Evolutionary conservation across 2,329 filamentous ascomycete genomes (phyloP), one percentile per base, ranked within the genome.

Genomic region (Fusarium sp.): DNA sequence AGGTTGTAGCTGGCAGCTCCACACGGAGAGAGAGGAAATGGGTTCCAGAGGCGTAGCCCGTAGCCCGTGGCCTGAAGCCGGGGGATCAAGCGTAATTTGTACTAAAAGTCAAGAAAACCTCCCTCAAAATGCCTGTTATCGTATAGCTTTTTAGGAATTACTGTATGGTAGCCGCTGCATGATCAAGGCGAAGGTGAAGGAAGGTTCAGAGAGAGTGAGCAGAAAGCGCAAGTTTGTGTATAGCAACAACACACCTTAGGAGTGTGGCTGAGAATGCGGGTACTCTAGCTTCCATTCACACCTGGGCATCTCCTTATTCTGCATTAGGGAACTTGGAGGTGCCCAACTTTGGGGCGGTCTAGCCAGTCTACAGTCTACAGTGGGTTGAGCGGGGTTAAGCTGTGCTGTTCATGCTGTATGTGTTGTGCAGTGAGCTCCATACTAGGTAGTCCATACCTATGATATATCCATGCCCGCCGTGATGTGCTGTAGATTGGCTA

Each of bases 261-360:
- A 61, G 48, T 71, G 71, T 73, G 72, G 72, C 71, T 74, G 68
- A 72, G 73, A 72, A 72, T 72, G 70, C 63, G 71, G 66, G 57
- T 65, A 37, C 35, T 37, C 4, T n/a, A 68, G 55, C 68, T 74
- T 55, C 46, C 58, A 45, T 58, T 55, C 48, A 59, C 35, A 37
- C 35, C 35, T 17, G 35, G 17, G 10, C 35, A 17, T n/a, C 17
- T 37, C 19, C 30, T 49, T 43, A 60, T 48, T 32, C 65, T 70
- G 53, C 44, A 50, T 57, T 46, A 30, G 40, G 53, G 39, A 56
- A 62, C 62, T 62, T 66, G 26, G 57, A 54, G 55, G 48, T 62
- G 61, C 66, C 60, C 65, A 63, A 70, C 45, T 40, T 64, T 37
- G 62, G 66, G 55, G 68, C 67, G 68, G 55, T 53, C 63, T 70